Evolutionary conservation across 1,139 yeast genomes (phyloP).

Genomic region (Candida dubliniensis): DNA sequence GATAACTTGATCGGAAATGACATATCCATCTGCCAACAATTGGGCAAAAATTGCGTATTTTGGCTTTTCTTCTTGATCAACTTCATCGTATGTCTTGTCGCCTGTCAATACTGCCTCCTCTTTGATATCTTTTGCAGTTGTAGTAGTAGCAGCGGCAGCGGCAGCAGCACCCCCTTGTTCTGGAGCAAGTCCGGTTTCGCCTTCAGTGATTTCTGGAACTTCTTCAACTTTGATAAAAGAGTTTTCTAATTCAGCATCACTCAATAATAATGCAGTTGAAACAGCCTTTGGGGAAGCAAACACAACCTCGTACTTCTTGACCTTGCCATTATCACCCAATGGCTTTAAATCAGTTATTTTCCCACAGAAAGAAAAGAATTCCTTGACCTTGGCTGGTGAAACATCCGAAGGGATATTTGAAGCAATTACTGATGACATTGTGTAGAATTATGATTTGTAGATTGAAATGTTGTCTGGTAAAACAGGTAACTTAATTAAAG

Average conservation of each 20-base stretch:
- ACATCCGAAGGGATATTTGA: constrained; percentile 59
- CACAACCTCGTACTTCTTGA: constrained; percentile 45
- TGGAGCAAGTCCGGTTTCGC: constrained; percentile 7
- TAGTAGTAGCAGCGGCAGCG: not conserved
- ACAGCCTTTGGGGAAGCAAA: constrained; percentile 65
- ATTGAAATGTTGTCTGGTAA: not conserved
- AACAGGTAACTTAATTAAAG: not conserved
- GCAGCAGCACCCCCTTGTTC: constrained; percentile 9
- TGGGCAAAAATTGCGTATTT: constrained; percentile 76
- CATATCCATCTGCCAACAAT: constrained; percentile 70
- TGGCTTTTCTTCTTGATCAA: constrained; percentile 77
- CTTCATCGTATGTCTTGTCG: constrained; percentile 38
- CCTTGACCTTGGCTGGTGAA: constrained; percentile 55
- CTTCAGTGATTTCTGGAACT: constrained; percentile 20
- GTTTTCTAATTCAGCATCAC: constrained; percentile 74
- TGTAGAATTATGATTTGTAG: constrained; percentile 12
- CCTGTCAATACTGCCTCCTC: constrained; percentile 30
- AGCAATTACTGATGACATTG: constrained; percentile 51
- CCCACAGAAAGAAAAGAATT: constrained; percentile 82
- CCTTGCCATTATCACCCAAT: constrained; percentile 19
- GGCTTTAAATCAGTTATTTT: constrained; percentile 35
- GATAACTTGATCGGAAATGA: constrained; percentile 60
- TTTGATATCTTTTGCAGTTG: constrained; percentile 5
- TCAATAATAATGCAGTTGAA: constrained; percentile 68
- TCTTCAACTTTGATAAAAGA: constrained; percentile 50